Conservation (phyloP, 345 rosid genomes). For the Psidium guajava region DNA sequence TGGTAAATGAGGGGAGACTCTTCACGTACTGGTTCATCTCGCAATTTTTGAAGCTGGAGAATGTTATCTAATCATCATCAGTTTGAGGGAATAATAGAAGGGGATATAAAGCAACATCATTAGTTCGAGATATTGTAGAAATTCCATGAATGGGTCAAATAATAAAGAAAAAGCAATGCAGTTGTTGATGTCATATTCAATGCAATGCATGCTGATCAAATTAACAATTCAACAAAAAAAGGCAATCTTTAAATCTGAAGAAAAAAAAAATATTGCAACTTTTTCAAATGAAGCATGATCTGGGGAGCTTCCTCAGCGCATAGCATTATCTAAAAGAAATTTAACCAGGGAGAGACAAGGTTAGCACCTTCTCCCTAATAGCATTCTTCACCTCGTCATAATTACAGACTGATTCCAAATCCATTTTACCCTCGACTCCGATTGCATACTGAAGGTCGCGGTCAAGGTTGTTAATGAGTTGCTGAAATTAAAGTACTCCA, state of each 20-base stretch:
- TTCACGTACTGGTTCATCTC: constrained; percentile 71
- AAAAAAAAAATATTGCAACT: background rate
- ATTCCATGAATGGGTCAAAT: background rate
- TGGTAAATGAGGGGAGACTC: constrained; percentile 97
- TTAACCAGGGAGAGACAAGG: constrained; percentile 1
- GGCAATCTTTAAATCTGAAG: background rate
- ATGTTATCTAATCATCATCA: background rate
- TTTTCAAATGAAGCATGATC: background rate
- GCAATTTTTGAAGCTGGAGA: constrained; percentile 66
- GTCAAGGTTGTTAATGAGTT: constrained; percentile 75
- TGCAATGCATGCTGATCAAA: background rate
- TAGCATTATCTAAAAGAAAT: background rate
- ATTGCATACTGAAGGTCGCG: constrained; percentile 95
- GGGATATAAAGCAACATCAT: background rate
- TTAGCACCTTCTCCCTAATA: constrained; percentile 61
- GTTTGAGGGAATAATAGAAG: background rate
- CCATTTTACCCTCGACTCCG: constrained; percentile 91
- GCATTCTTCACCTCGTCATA: constrained; percentile 80
- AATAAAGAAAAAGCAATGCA: background rate
- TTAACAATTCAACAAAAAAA: background rate
- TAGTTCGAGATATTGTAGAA: background rate
- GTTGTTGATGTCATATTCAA: background rate
- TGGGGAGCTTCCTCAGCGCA: background rate
- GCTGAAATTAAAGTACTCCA: constrained; percentile 33
- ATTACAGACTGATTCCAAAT: constrained; percentile 65